Percentiles rank a stretch among this genome's conserved stretches.
These are phyloP conservation scores for Dentipellis fragilis DNA, from an alignment of 768 basidiomycete species.

Conservation along the genomic window DNA sequence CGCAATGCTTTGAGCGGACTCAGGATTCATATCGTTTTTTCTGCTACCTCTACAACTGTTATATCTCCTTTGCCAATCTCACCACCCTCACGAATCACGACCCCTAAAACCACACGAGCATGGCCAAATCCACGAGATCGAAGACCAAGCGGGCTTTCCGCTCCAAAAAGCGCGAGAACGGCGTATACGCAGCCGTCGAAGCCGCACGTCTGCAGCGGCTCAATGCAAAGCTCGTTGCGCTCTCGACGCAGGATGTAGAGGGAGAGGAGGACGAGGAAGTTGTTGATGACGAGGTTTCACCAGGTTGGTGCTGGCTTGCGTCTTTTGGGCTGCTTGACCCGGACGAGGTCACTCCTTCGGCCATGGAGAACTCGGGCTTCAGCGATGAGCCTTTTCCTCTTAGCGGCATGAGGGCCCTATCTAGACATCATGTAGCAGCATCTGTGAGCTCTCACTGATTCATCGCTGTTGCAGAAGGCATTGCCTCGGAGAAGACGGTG, in stretches of 20 bases:
- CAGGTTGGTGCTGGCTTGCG: slow-evolving; percentile 14
- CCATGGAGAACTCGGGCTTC: slow-evolving; percentile 23
- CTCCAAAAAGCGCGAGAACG: slow-evolving; percentile 61
- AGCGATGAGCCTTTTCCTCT: background rate
- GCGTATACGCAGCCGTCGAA: slow-evolving; percentile 68
- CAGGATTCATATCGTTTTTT: too few relatives aligned
- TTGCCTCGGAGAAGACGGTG: background rate
- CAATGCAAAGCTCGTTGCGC: slow-evolving; percentile 49
- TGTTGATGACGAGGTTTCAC: slow-evolving; percentile 9
- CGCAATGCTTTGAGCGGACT: too few relatives aligned
- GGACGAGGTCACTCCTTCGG: slow-evolving; percentile 42
- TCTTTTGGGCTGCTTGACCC: slow-evolving; percentile 28
- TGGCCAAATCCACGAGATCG: slow-evolving; percentile 81
- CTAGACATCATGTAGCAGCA: background rate
- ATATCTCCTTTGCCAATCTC: too few relatives aligned
- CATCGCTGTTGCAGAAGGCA: background rate
- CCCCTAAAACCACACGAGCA: slow-evolving; percentile 16
- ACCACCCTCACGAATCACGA: too few relatives aligned
- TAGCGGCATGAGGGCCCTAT: background rate
- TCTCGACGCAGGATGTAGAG: slow-evolving; percentile 25
- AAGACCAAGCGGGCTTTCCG: slow-evolving; percentile 76
- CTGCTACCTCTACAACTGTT: too few relatives aligned
- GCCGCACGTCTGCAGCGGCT: slow-evolving; percentile 71
- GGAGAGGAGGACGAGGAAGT: slow-evolving; percentile 6
- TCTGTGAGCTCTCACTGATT: background rate